A percentile compares a stretch with the other conserved stretches of the same genome.
phyloP scores from a whole-genome alignment of 805 yeast species.

The Teunomyces barrocoloradensis region DNA sequence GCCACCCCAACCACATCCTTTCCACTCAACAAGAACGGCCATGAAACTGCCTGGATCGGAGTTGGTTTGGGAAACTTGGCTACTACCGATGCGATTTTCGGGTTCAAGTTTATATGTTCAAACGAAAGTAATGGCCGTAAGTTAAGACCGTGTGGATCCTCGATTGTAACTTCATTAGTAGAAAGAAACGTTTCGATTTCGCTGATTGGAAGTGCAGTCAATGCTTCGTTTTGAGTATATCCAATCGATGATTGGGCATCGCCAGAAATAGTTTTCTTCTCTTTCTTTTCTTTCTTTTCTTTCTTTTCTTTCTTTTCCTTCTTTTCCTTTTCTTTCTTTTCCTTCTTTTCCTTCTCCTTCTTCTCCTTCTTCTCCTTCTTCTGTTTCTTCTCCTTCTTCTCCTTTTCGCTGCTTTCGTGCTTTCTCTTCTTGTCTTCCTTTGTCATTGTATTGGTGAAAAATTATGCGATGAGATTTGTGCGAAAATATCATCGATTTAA shows the following conservation, averaged over 20 bases:
- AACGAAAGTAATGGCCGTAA: slow-evolving; percentile 73
- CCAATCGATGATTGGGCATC: slow-evolving; percentile 12
- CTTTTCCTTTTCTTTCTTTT: slow-evolving; percentile 33
- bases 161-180: slow-evolving; percentile 76
- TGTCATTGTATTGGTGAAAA: slow-evolving; percentile 5
- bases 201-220: slow-evolving; percentile 44
- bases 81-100: slow-evolving; percentile 58
- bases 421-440: slow-evolving; percentile 30
- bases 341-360: slow-evolving; percentile 24
- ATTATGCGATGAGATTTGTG: slow-evolving; percentile 1
- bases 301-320: slow-evolving; percentile 29
- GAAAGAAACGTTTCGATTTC: slow-evolving; percentile 62
- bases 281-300: slow-evolving; percentile 18
- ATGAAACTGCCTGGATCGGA: slow-evolving; percentile 90
- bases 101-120: slow-evolving; percentile 51
- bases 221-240: slow-evolving; percentile 40
- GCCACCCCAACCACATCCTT: slow-evolving; percentile 96
- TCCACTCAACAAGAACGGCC: slow-evolving; percentile 83
- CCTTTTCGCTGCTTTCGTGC: slow-evolving; percentile 19
- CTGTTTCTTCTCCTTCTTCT: slow-evolving; percentile 24
- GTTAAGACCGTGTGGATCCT: slow-evolving; percentile 55
- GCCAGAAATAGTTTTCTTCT: slow-evolving; percentile 8
- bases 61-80: slow-evolving; percentile 85
- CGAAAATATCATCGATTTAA: neutral
- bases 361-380: slow-evolving; percentile 27